Base-by-base conservation (phyloP, 2,329 filamentous ascomycete species). In the Chaetomium sp. region DNA sequence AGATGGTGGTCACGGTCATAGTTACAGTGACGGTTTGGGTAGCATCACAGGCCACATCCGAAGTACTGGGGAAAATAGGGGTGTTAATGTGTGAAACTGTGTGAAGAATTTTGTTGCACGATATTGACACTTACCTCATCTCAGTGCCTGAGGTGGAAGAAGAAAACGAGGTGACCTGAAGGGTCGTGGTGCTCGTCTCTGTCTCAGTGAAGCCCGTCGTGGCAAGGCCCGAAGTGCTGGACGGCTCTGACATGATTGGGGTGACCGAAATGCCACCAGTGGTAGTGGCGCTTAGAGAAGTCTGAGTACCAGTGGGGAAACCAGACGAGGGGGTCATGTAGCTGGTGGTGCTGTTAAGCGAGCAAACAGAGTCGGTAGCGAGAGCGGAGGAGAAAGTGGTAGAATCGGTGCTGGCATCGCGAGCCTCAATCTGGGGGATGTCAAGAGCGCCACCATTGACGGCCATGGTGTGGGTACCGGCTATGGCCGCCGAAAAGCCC, bases 11-110 rank as follows among this genome's bases (percentile, higher is more conserved):
- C 27, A 59, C 32, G 5, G 61, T 58, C 45, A 62, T 53, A 10
- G 47, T 56, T 38, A 62, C 53, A 2, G 53, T 57, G 45, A 59
- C 54, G 19, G 51, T 59, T 51, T 60, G 11, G 6, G 37, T 6
- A 6, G 19, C 27, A 5, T 33, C 1, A 40, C 48, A 55, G 19
- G 43, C 35, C 8, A 34, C 32, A 10, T 4, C 37, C 11, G 6
- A 9, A 2, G 44, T 33, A 44, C 53, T 60, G 12, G 4, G 32
- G 6, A 19, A 12, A 27, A 12, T 42, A 8, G 19, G n/a, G 4
- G 5, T 33, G 38, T 52, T 10, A 49, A 48, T 9, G 2, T 41
- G 27, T 14, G 37, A 12, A 40, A 40, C 4, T 2, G 12, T 40
- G 12, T 40, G 12, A 40, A 40, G 37, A 40, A 27, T 27, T 27